A percentile compares a stretch with the other conserved stretches of the same genome.
These are phyloP conservation scores for Ganoderma multipileum DNA, from an alignment of 1,284 basidiomycete species.

Conservation along the genomic window DNA sequence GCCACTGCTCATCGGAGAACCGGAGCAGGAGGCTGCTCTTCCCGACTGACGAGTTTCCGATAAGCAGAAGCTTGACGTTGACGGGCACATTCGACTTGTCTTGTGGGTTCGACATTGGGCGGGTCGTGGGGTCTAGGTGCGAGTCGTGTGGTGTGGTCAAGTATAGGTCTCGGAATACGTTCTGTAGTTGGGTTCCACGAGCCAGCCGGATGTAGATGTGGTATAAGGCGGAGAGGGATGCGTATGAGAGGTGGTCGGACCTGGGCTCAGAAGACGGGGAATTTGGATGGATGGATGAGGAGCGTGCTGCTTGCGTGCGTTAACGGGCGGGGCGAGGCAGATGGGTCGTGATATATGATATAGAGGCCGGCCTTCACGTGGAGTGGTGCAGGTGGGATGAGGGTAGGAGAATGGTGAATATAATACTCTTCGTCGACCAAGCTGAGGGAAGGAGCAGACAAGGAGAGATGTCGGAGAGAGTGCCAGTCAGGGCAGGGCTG, in stretches of 20 bases:
- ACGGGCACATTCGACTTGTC: constrained; percentile 45
- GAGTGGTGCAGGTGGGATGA: background rate
- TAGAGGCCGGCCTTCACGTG: background rate
- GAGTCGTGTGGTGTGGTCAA: background rate
- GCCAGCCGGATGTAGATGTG: background rate
- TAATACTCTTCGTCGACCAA: background rate
- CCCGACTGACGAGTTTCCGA: constrained; percentile 92
- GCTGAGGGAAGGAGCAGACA: background rate
- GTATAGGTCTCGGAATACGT: background rate
- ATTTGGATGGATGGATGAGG: background rate
- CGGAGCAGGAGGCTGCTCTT: constrained; percentile 90
- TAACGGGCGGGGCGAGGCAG: background rate
- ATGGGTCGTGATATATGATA: background rate
- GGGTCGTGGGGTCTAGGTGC: background rate
- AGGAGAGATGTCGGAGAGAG: background rate
- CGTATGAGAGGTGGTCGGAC: background rate
- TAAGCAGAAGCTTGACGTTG: constrained; percentile 77
- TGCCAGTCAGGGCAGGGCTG: background rate
- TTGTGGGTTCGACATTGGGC: background rate
- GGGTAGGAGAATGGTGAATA: background rate
- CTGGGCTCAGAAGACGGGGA: background rate
- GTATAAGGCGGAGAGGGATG: background rate
- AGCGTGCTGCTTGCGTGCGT: background rate
- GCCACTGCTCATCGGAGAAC: constrained; percentile 97
- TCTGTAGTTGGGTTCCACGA: background rate